Conservation (phyloP, 208 protist genomes). For the Acanthamoeba sp. region DNA sequence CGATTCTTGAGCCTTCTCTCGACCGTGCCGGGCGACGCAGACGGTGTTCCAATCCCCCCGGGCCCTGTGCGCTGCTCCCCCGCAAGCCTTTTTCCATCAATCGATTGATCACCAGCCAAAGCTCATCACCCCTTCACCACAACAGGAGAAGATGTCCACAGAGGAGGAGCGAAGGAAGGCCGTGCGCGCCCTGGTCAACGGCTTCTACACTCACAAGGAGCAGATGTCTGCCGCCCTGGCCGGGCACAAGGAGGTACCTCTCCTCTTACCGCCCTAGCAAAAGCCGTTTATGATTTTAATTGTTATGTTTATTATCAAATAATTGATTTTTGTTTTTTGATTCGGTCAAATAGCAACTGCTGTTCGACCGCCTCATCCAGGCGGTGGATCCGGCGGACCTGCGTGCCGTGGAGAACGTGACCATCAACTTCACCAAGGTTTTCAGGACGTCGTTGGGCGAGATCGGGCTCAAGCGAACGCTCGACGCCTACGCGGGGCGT, state of each 20-base stretch:
- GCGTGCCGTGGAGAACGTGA: background rate
- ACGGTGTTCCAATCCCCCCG: background rate
- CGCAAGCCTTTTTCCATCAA: background rate
- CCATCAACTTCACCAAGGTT: constrained; percentile 2
- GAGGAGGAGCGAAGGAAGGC: constrained; percentile 19
- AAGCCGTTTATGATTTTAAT: too few species aligned
- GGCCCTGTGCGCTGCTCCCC: background rate
- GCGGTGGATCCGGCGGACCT: background rate
- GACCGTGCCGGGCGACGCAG: background rate
- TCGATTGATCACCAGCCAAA: background rate
- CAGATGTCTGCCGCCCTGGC: constrained; percentile 14
- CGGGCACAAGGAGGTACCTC: constrained; percentile 4
- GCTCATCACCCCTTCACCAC: background rate
- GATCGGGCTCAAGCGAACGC: background rate
- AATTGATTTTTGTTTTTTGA: background rate
- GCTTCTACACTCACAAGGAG: background rate
- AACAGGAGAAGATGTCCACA: constrained; percentile 2
- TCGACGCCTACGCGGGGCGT: background rate
- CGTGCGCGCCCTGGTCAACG: background rate
- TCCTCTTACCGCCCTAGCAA: background rate
- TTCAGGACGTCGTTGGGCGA: background rate
- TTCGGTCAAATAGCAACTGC: background rate
- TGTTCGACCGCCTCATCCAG: background rate
- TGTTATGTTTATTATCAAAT: too few species aligned
- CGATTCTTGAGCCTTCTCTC: background rate